phyloP scores from a whole-genome alignment of 139 green algal species.

The Pleodorina starrii region DNA sequence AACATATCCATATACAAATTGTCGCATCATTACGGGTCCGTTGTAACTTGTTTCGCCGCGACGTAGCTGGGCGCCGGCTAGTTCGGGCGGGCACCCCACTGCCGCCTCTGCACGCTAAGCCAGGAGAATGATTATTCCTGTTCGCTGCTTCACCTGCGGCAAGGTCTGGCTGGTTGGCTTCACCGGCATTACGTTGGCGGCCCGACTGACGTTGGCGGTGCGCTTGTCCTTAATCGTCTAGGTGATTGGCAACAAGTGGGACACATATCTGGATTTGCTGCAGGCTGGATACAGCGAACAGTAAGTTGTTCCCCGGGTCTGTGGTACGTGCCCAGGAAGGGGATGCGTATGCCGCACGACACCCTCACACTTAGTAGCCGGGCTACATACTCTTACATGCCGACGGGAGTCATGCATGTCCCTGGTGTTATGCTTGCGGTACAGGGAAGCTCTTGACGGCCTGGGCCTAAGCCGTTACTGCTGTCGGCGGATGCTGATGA shows the following conservation, averaged over 20 bases:
- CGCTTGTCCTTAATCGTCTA: constrained; percentile 54
- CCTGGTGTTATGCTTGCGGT: not conserved
- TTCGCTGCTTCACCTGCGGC: constrained; percentile 98
- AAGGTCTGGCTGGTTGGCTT: constrained; percentile 80
- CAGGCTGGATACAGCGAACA: constrained; percentile 87
- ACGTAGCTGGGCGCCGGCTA: too few species aligned
- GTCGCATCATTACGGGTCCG: too few species aligned
- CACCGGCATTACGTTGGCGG: not conserved
- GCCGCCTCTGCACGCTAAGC: not conserved
- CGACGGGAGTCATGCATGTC: too few species aligned
- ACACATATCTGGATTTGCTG: constrained; percentile 98
- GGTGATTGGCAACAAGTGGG: constrained; percentile 99
- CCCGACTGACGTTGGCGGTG: not conserved
- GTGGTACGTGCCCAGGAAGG: too few species aligned
- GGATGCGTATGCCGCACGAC: too few species aligned
- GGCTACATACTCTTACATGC: too few species aligned
- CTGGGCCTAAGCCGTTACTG: constrained; percentile 97
- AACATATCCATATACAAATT: too few species aligned
- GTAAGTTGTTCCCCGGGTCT: too few species aligned
- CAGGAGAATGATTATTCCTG: constrained; percentile 95
- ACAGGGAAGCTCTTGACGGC: constrained; percentile 95
- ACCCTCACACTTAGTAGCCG: too few species aligned
- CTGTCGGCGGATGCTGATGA: constrained; percentile 99
- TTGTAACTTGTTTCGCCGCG: too few species aligned
- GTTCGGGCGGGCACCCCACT: too few species aligned